Conservation (phyloP, 768 basidiomycete genomes). For the Russula sp. region DNA sequence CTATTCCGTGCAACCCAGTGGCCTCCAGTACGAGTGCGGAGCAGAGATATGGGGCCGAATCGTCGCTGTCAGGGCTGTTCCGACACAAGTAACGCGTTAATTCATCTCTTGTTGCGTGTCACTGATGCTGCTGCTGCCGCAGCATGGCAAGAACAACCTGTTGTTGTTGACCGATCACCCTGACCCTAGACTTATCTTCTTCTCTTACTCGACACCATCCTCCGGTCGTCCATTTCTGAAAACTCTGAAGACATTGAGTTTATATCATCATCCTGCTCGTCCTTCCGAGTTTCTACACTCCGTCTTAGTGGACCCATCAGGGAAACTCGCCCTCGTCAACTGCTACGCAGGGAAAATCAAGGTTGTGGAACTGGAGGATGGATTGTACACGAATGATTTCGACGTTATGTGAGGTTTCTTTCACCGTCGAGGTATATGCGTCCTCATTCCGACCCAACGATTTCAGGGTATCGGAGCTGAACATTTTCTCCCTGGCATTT, state of each 20-base stretch:
- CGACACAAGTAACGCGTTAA: constrained; percentile 39
- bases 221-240: constrained; percentile 31
- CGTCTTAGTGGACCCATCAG: constrained; percentile 57
- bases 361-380: constrained; percentile 49
- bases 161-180: constrained; percentile 71
- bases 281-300: constrained; percentile 67
- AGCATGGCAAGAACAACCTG: constrained; percentile 37
- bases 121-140: background rate
- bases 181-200: constrained; percentile 60
- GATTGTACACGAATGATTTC: constrained; percentile 47
- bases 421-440: background rate
- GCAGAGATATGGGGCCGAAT: constrained; percentile 67
- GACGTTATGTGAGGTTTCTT: constrained; percentile 51
- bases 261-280: constrained; percentile 52
- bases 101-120: background rate
- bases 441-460: background rate
- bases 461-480: constrained; percentile 55
- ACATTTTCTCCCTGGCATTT: constrained; percentile 61
- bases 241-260: constrained; percentile 38
- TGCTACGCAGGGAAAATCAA: constrained; percentile 68
- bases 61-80: constrained; percentile 46
- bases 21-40: constrained; percentile 51
- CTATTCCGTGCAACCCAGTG: constrained; percentile 54
- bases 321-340: constrained; percentile 52
- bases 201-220: constrained; percentile 40